Conservation (phyloP, 2,329 filamentous ascomycete genomes). For the Cladorrhinum sp. region DNA sequence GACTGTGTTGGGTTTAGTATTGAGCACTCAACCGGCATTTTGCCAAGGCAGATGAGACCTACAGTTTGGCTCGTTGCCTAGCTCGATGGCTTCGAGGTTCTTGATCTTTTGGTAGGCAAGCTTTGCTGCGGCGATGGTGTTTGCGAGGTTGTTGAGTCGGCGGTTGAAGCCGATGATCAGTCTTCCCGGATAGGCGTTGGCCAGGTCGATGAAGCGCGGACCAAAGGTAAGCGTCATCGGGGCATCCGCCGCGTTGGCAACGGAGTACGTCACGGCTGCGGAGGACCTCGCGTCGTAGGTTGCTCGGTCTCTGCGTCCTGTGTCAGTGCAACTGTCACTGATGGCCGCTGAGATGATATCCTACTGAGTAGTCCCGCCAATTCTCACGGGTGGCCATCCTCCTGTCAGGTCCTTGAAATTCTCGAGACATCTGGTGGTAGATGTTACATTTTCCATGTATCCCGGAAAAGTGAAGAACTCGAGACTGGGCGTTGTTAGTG, state of each 20-base stretch:
- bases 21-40: too few relatives aligned
- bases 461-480: slow-evolving; percentile 57
- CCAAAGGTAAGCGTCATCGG: slow-evolving; percentile 51
- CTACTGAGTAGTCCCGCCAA: slow-evolving; percentile 55
- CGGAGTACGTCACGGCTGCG: slow-evolving; percentile 49
- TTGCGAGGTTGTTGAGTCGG: slow-evolving; percentile 49
- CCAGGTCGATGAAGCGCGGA: slow-evolving; percentile 49
- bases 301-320: slow-evolving; percentile 42
- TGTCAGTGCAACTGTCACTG: neutral
- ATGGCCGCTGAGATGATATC: neutral
- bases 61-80: slow-evolving; percentile 59
- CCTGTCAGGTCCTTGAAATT: slow-evolving; percentile 51
- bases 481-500: slow-evolving; percentile 24
- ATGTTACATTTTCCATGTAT: slow-evolving; percentile 50
- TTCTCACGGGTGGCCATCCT: slow-evolving; percentile 51
- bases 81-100: slow-evolving; percentile 52
- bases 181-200: slow-evolving; percentile 45
- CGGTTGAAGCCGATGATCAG: slow-evolving; percentile 54
- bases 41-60: slow-evolving; percentile 26
- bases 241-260: slow-evolving; percentile 45
- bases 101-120: slow-evolving; percentile 30
- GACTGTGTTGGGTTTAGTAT: slow-evolving; percentile 29
- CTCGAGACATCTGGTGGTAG: slow-evolving; percentile 49
- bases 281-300: slow-evolving; percentile 45
- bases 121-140: slow-evolving; percentile 51